Conservation (phyloP, 2,329 filamentous ascomycete genomes). For the Coniochaeta sp. region DNA sequence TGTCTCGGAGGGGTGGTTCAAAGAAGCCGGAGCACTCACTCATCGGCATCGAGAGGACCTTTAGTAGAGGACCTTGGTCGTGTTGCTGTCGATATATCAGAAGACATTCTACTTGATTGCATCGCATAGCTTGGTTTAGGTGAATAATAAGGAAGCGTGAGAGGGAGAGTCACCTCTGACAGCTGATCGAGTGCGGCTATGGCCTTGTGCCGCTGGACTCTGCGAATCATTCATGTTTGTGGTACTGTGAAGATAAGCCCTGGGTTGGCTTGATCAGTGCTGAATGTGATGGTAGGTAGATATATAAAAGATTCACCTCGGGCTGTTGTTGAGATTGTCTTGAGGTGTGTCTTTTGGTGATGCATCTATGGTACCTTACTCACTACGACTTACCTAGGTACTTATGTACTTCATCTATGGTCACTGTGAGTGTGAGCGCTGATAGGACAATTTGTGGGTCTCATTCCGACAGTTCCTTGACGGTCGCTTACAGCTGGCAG, state of each 20-base stretch:
- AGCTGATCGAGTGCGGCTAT: constrained; percentile 16
- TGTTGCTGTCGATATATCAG: constrained; percentile 31
- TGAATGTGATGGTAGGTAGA: too few relatives aligned
- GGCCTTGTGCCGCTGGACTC: constrained; percentile 10
- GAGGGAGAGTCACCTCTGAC: constrained; percentile 11
- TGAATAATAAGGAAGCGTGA: too few relatives aligned
- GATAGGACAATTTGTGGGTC: too few relatives aligned
- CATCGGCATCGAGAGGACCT: constrained; percentile 68
- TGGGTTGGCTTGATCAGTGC: not conserved
- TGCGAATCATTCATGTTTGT: constrained; percentile 10
- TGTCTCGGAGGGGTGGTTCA: not conserved
- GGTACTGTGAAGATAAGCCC: not conserved
- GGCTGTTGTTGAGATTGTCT: too few relatives aligned
- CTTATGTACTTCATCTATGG: too few relatives aligned
- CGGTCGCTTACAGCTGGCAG: not conserved
- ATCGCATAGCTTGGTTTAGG: too few relatives aligned
- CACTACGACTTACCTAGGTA: too few relatives aligned
- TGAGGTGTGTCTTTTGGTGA: too few relatives aligned
- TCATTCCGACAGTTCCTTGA: too few relatives aligned
- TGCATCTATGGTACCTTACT: too few relatives aligned
- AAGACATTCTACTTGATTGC: not conserved
- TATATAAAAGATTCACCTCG: too few relatives aligned
- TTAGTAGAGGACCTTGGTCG: constrained; percentile 64
- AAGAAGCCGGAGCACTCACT: constrained; percentile 44
- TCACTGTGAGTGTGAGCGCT: too few relatives aligned